Conservation (phyloP, 257 asterid genomes). For the Plantago ovata region DNA sequence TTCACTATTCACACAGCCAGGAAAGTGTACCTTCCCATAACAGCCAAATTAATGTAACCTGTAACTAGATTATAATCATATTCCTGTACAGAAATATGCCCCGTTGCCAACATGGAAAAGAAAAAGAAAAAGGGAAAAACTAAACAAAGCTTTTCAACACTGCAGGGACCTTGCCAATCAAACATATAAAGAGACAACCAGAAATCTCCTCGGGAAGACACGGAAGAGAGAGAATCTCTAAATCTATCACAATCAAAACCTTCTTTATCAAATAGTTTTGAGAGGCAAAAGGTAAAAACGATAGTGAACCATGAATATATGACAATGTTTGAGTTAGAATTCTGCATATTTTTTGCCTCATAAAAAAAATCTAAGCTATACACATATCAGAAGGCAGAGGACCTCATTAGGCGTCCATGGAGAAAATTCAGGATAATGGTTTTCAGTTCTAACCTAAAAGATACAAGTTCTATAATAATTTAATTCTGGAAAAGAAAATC, state of each 20-base stretch:
- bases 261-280: slow-evolving; percentile 4
- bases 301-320: slow-evolving; percentile 19
- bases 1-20: not conserved
- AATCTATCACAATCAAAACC: slow-evolving; percentile 8
- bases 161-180: slow-evolving; percentile 19
- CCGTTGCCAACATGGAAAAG: not conserved
- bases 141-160: slow-evolving; percentile 17
- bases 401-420: slow-evolving; percentile 48
- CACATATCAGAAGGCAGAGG: slow-evolving; percentile 49
- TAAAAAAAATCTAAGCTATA: slow-evolving; percentile 61
- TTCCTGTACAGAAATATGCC: slow-evolving; percentile 20
- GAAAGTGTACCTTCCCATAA: not conserved
- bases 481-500: slow-evolving; percentile 42
- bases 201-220: slow-evolving; percentile 2
- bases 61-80: slow-evolving; percentile 13
- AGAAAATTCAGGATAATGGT: slow-evolving; percentile 43
- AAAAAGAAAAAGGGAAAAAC: not conserved
- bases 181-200: slow-evolving; percentile 10
- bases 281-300: slow-evolving; percentile 13
- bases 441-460: slow-evolving; percentile 54
- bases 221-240: not conserved
- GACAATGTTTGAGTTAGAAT: slow-evolving; percentile 25
- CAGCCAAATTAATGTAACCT: slow-evolving; percentile 11
- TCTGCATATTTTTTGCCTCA: slow-evolving; percentile 42
- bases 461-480: slow-evolving; percentile 47